These are phyloP conservation scores for Yarrowia sp. DNA, from an alignment of 805 yeast species.

Conservation along the genomic window DNA sequence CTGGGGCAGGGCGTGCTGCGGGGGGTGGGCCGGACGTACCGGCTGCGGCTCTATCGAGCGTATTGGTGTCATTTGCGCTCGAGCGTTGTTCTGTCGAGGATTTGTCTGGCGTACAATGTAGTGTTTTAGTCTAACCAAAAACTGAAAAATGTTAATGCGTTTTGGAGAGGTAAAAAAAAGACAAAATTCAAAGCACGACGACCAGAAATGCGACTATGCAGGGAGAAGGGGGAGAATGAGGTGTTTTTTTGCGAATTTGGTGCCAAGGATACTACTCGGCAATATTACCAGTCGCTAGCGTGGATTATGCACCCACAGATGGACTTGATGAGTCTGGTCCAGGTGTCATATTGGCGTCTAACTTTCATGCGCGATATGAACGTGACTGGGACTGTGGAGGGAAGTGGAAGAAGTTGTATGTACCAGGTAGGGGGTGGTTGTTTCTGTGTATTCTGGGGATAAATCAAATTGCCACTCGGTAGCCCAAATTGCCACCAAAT, in stretches of 20 bases:
- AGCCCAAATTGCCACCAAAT: not conserved
- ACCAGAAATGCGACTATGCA: not conserved
- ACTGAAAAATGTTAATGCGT: slow-evolving; percentile 1
- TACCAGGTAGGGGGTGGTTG: no score
- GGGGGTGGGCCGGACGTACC: slow-evolving; percentile 4
- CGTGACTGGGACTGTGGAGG: no score
- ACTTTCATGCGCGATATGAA: no score
- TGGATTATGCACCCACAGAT: not conserved
- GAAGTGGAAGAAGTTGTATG: no score
- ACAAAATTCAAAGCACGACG: not conserved
- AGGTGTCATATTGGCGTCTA: not conserved
- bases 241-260: no score
- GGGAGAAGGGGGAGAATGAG: no score
- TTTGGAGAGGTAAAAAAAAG: not conserved
- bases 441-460: no score
- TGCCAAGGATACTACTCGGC: no score
- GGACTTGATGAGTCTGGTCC: no score
- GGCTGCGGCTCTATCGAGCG: slow-evolving; percentile 25
- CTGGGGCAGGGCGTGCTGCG: not conserved
- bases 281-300: not conserved
- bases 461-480: no score
- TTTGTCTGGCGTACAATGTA: no score
- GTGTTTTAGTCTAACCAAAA: not conserved
- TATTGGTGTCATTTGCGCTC: slow-evolving; percentile 25
- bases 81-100: no score